These are phyloP conservation scores for Crithidia brevicula DNA, from an alignment of 208 protist species.

Conservation along the genomic window DNA sequence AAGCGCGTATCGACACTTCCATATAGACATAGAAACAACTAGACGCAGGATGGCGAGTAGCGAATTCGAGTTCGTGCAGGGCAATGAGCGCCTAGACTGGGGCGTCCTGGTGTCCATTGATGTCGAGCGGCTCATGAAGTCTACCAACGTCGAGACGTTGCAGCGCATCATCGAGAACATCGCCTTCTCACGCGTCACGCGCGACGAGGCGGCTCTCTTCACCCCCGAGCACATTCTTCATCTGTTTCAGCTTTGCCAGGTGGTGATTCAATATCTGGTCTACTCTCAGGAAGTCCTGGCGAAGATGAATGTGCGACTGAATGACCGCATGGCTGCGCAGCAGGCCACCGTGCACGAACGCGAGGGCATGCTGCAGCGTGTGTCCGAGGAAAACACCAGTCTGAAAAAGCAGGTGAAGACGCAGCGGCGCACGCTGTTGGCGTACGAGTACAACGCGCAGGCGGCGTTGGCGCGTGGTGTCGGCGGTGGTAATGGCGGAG, in stretches of 20 bases:
- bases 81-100: slow-evolving; percentile 91
- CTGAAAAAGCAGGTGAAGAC: slow-evolving; percentile 88
- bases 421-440: slow-evolving; percentile 78
- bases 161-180: slow-evolving; percentile 90
- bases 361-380: slow-evolving; percentile 41
- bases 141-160: slow-evolving; percentile 86
- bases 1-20: no score
- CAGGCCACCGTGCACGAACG: slow-evolving; percentile 38
- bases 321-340: slow-evolving; percentile 54
- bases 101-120: slow-evolving; percentile 89
- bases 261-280: slow-evolving; percentile 91
- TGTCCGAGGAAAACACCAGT: slow-evolving; percentile 60
- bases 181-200: slow-evolving; percentile 83
- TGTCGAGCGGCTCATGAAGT: slow-evolving; percentile 74
- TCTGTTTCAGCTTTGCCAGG: slow-evolving; percentile 82
- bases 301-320: slow-evolving; percentile 81
- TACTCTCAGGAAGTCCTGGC: slow-evolving; percentile 88
- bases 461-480: slow-evolving; percentile 24
- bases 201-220: slow-evolving; percentile 89
- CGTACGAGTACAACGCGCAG: slow-evolving; percentile 80
- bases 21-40: slow-evolving; percentile 1
- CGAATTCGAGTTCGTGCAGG: slow-evolving; percentile 80
- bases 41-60: slow-evolving; percentile 35
- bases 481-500: not conserved
- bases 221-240: slow-evolving; percentile 85